Conservation (phyloP, 306 rosid species). For the Medicago ruthenica region DNA sequence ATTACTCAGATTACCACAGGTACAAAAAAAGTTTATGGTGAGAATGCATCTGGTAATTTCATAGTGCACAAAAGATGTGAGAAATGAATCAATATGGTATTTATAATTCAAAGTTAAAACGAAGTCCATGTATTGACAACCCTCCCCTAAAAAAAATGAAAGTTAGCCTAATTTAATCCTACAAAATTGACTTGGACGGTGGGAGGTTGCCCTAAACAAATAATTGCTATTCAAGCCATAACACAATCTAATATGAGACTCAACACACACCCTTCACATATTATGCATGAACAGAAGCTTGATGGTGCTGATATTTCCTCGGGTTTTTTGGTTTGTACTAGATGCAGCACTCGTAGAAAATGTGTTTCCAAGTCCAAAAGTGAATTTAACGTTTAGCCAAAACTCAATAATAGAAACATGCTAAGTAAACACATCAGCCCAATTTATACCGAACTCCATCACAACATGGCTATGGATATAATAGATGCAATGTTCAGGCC, state of each 20-base stretch:
- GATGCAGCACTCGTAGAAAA: slow-evolving; percentile 5
- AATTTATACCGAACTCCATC: slow-evolving; percentile 12
- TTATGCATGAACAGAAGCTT: too few relatives aligned
- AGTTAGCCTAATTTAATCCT: not conserved
- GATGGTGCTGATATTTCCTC: not conserved
- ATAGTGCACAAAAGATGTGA: not conserved
- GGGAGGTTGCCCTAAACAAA: too few relatives aligned
- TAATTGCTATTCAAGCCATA: not conserved
- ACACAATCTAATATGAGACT: not conserved
- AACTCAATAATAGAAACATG: not conserved
- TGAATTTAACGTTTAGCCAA: not conserved
- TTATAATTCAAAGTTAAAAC: slow-evolving; percentile 15
- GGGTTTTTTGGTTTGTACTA: not conserved
- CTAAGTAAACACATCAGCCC: slow-evolving; percentile 9
- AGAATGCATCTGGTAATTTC: slow-evolving; percentile 28
- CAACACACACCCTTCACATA: too few relatives aligned
- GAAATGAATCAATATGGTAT: not conserved
- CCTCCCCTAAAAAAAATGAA: not conserved
- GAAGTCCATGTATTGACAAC: not conserved
- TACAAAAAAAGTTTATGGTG: slow-evolving; percentile 1
- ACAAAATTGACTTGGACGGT: not conserved
- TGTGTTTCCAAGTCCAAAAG: not conserved
- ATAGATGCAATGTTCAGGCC: not conserved
- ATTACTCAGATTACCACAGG: slow-evolving; percentile 26
- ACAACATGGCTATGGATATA: slow-evolving; percentile 1